These are phyloP conservation scores for Diaporthe amygdali DNA, from an alignment of 2,329 filamentous ascomycete genomes.

Conservation along the genomic window DNA sequence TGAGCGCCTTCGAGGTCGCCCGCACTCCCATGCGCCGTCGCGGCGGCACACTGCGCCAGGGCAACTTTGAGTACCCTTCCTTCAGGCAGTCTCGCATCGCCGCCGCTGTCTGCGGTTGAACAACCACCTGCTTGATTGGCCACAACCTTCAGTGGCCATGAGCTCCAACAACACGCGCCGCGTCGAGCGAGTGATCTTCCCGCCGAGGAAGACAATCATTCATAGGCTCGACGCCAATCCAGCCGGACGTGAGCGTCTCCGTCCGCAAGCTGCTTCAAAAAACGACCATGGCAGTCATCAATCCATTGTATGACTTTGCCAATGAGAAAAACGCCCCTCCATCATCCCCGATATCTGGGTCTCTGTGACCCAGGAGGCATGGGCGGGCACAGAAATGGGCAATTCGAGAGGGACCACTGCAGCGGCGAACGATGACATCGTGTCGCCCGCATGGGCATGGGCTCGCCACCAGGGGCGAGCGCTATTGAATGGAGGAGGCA, in stretches of 20 bases:
- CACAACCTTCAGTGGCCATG: background rate
- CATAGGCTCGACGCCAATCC: background rate
- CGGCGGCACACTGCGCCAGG: slow-evolving; percentile 10
- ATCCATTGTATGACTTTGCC: slow-evolving; percentile 1
- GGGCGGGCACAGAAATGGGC: background rate
- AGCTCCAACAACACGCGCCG: background rate
- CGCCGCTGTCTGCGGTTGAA: slow-evolving; percentile 9
- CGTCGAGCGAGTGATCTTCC: background rate
- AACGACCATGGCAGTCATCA: background rate
- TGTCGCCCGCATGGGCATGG: background rate
- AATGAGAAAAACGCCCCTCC: background rate
- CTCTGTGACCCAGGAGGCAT: background rate
- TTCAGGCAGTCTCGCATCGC: slow-evolving; percentile 4
- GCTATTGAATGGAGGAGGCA: background rate
- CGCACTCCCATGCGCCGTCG: slow-evolving; percentile 10
- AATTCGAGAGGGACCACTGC: background rate
- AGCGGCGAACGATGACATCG: background rate
- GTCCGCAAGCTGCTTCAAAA: background rate
- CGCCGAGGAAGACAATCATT: background rate
- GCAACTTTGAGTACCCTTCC: slow-evolving; percentile 9
- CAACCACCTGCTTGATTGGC: too few relatives aligned
- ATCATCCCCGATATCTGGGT: background rate
- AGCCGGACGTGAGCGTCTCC: slow-evolving; percentile 11
- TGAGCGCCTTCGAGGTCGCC: slow-evolving; percentile 11
- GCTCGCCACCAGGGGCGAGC: slow-evolving; percentile 1